Percentiles rank a stretch among this genome's conserved stretches.
Evolutionary conservation across 768 basidiomycete genomes (phyloP).

Genomic region (Pulveroboletus sp.): DNA sequence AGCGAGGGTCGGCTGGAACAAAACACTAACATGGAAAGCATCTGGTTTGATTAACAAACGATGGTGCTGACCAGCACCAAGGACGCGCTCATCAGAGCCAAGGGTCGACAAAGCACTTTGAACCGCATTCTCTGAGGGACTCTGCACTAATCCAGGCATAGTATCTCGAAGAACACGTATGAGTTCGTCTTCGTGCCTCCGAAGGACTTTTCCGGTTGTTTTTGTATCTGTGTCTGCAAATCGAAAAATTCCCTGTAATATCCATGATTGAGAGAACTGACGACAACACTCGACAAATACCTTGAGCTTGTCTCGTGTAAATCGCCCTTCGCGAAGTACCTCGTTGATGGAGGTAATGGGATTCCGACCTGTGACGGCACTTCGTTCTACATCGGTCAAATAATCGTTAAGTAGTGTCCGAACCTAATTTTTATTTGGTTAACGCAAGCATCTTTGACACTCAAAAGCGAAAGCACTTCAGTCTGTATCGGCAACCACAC

Average conservation of each 20-base stretch:
- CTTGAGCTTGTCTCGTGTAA: slow-evolving; percentile 76
- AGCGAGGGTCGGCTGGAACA: slow-evolving; percentile 91
- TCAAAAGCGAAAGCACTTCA: slow-evolving; percentile 53
- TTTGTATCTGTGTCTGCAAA: slow-evolving; percentile 90
- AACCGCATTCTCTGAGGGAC: slow-evolving; percentile 57
- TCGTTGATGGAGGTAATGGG: slow-evolving; percentile 94
- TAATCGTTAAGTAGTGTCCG: slow-evolving; percentile 84
- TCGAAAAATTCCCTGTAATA: slow-evolving; percentile 77
- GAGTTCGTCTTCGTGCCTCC: slow-evolving; percentile 80
- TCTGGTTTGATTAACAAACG: slow-evolving; percentile 84
- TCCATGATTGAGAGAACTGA: neutral
- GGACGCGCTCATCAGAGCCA: slow-evolving; percentile 70
- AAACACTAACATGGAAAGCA: slow-evolving; percentile 88
- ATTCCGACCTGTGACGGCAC: slow-evolving; percentile 74
- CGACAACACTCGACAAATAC: slow-evolving; percentile 35
- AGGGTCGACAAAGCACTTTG: slow-evolving; percentile 58
- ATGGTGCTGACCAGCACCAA: slow-evolving; percentile 77
- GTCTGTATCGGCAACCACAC: slow-evolving; percentile 86
- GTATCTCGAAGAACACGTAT: slow-evolving; percentile 82
- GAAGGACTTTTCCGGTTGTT: slow-evolving; percentile 61
- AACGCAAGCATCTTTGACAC: slow-evolving; percentile 1
- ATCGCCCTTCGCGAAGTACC: slow-evolving; percentile 80
- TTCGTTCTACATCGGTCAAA: slow-evolving; percentile 87
- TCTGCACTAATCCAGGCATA: slow-evolving; percentile 90
- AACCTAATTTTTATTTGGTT: slow-evolving; percentile 49